Percentiles rank a stretch among this genome's conserved stretches.
Conservation (phyloP, 306 rosid genomes). For the Prinsepia uniflora region DNA sequence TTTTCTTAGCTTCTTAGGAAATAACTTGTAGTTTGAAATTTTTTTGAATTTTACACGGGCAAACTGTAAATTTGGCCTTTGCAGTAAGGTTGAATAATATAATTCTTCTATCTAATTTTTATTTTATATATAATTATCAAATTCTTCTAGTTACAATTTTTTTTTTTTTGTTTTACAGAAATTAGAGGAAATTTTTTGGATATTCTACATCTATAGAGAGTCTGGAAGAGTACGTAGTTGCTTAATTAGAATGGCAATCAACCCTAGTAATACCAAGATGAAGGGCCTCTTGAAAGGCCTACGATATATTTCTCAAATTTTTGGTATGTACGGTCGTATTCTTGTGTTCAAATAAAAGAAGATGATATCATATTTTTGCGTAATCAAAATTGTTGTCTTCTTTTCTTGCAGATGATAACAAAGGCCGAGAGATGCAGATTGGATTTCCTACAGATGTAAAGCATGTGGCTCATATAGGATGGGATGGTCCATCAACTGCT, state of each 20-base stretch:
- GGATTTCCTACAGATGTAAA: constrained; percentile 90
- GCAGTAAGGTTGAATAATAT: neutral
- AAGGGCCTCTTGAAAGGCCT: constrained; percentile 87
- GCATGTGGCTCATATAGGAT: constrained; percentile 93
- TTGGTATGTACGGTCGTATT: constrained; percentile 47
- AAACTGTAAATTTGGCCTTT: constrained; percentile 11
- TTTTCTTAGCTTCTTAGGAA: neutral
- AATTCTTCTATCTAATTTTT: neutral
- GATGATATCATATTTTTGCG: no score
- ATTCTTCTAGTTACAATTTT: neutral
- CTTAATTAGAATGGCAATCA: constrained; percentile 14
- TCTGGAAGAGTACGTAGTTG: constrained; percentile 1
- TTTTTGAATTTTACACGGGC: constrained; percentile 11
- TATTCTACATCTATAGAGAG: constrained; percentile 5
- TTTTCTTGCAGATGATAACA: constrained; percentile 57
- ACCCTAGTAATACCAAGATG: constrained; percentile 54
- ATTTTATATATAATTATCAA: neutral
- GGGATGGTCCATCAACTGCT: constrained; percentile 68
- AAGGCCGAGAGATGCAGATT: constrained; percentile 72
- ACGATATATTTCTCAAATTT: constrained; percentile 83
- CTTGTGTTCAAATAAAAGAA: neutral
- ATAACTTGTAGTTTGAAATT: constrained; percentile 12
- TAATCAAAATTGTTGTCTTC: neutral
- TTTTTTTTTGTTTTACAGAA: constrained; percentile 8
- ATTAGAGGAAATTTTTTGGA: constrained; percentile 3